Percentiles rank a stretch among this genome's conserved stretches.
Evolutionary conservation across 164 flowering plant species (phyloP).

Genomic region (Aristolochia californica): DNA sequence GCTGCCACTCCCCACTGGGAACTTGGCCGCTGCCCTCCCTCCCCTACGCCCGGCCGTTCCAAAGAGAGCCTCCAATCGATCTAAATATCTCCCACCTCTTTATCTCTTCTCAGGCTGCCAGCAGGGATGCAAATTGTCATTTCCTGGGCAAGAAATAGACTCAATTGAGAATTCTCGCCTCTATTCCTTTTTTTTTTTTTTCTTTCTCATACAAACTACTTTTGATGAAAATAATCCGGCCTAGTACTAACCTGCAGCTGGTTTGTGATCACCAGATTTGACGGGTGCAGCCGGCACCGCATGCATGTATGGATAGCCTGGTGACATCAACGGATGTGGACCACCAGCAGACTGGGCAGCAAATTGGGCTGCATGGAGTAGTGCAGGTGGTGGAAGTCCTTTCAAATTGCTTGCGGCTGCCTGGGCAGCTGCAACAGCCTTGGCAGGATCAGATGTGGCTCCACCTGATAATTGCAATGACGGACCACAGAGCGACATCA

Average conservation of each 20-base stretch:
- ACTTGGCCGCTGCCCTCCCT: background rate
- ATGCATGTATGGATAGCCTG: slow-evolving; percentile 52
- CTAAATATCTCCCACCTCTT: background rate
- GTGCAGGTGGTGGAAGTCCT: slow-evolving; percentile 28
- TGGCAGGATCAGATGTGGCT: slow-evolving; percentile 54
- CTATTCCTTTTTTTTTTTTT: background rate
- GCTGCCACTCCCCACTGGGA: background rate
- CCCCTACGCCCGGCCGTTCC: background rate
- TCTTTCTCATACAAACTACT: background rate
- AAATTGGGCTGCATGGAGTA: slow-evolving; percentile 39
- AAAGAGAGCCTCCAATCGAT: background rate
- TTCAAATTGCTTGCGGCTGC: slow-evolving; percentile 43
- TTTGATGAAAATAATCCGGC: background rate
- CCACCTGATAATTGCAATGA: slow-evolving; percentile 24
- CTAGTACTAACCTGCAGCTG: slow-evolving; percentile 51
- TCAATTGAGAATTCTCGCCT: background rate
- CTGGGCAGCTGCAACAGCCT: slow-evolving; percentile 20
- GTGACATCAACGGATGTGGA: slow-evolving; percentile 32
- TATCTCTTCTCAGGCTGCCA: slow-evolving; percentile 54
- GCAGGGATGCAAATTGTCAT: slow-evolving; percentile 32
- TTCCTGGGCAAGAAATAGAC: slow-evolving; percentile 29
- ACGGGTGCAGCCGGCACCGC: slow-evolving; percentile 51
- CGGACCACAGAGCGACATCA: slow-evolving; percentile 37
- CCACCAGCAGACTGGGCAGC: slow-evolving; percentile 30
- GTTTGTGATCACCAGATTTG: slow-evolving; percentile 72